Base-by-base conservation (phyloP, 345 rosid genomes). In the Atalantia buxifolia region DNA sequence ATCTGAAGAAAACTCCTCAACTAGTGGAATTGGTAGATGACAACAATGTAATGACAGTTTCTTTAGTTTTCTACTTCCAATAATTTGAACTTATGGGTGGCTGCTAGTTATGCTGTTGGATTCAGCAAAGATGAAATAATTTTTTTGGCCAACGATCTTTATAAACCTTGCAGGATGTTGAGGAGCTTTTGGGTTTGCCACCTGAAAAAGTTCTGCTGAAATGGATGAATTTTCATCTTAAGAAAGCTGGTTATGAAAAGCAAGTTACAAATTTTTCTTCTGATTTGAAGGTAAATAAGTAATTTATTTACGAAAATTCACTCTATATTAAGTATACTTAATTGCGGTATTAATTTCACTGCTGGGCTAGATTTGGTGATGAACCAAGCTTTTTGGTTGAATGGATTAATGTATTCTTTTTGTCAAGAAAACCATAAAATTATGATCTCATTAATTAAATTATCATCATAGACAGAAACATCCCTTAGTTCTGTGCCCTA, bases 171-270 rank as follows among this genome's bases (percentile, higher is more conserved):
- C 89, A 96, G 99, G 98, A 96, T 50, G 98, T 87, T 57, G 99
- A 96, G 86, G 99, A 96, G 91, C 98, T 96, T 65, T 81, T 89
- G 92, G 85, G 91, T 74, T 87, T 96, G 80, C 86, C 95, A 73
- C 99, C 99, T 75, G 99, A 94, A 85, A 96, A 96, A 84, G 94
- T 96, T 81, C 69, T 96, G 69, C 88, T 96, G 55, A 94, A 96
- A 84, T 96, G 99, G 98, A 96, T 96, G 99, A 96, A 96, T 83
- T 90, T 89, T 75, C 99, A 96, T 85, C 82, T 96, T 78, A 94
- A 96, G 89, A 96, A 96, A 87, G 93, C 89, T 81, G 98, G 98
- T 63, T 96, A 96, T 42, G 82, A 76, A 30, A 96, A 96, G 86
- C 88, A 89, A 82, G 98, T 94, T 80, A 94, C 98, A 22, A 96